Conservation (phyloP, 306 rosid genomes). For the Medicago ruthenica region DNA sequence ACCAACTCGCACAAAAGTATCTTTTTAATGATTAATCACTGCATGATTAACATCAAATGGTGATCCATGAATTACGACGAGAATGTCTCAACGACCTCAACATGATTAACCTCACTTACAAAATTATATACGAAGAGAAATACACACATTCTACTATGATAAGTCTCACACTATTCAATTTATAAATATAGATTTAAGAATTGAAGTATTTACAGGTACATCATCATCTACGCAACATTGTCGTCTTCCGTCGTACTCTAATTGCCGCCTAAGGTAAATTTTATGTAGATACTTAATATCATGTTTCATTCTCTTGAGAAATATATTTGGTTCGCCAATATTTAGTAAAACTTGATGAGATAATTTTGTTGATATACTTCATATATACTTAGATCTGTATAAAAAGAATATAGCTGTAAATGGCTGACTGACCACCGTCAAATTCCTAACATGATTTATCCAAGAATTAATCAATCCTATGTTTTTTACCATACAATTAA, state of each 20-base stretch:
- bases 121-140: no score
- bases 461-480: background rate
- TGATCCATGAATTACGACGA: no score
- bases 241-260: background rate
- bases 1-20: no score
- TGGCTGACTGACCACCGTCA: background rate
- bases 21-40: no score
- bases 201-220: background rate
- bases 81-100: no score
- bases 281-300: background rate
- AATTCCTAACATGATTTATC: background rate
- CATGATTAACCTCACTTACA: no score
- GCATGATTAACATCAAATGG: no score
- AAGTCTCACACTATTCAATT: background rate
- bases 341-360: background rate
- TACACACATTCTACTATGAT: background rate
- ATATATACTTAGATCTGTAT: background rate
- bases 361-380: background rate
- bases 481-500: slow-evolving; percentile 5
- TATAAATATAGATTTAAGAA: no score
- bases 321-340: background rate
- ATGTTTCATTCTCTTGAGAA: background rate
- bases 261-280: background rate
- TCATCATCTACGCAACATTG: no score
- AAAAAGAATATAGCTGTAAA: background rate